Base-by-base conservation (phyloP, 441 rosid genomes). In the Isatis lusitanica region DNA sequence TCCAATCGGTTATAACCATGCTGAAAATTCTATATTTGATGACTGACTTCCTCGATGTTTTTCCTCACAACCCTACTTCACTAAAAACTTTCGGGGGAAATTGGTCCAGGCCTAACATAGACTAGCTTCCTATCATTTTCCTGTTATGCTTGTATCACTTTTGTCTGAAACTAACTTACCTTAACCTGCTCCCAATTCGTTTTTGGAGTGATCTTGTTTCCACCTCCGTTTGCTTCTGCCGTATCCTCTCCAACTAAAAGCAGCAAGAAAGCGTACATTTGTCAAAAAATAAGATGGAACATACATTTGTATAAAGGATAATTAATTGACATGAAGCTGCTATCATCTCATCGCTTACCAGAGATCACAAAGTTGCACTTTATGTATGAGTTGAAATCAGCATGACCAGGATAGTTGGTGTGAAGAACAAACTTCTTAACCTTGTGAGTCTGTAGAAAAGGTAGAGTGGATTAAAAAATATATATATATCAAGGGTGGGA, bases 101-200 rank as follows among this genome's bases (percentile, higher is more conserved):
- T 15, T 51, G 30, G 40, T 46, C 44, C 50, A 51, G 39, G 16
- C 70, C 66, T 61, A 56, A 55, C 53, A 63, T 46, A 68, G 42
- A 21, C 48, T 62, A 78, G 51, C 24, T 63, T 55, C 63, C 62
- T 53, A 72, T 67, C 62, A 42, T 9, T 60, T 60, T 61, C 36
- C 9, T 43, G 36, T 26, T 52, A 69, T 28, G 44, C 35, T 53
- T 46, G 9, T 35, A 53, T 28, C 31, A 38, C 16, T 46, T 46
- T 3, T 30, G 16, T 59, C 59, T 35, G 38, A 55, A 61, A 18
- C 7, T 6, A 26, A 15, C 31, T 68, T 86, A 96, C 98, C 97
- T 96, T 96, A 46, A 96, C 99, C 77, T 93, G 93, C 69, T 89
- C 97, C 99, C 99, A 95, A 48, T 93, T 91, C 15, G 92, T 88